Conservation (phyloP, 2,329 filamentous ascomycete genomes). For the Fusarium coffeatum region DNA sequence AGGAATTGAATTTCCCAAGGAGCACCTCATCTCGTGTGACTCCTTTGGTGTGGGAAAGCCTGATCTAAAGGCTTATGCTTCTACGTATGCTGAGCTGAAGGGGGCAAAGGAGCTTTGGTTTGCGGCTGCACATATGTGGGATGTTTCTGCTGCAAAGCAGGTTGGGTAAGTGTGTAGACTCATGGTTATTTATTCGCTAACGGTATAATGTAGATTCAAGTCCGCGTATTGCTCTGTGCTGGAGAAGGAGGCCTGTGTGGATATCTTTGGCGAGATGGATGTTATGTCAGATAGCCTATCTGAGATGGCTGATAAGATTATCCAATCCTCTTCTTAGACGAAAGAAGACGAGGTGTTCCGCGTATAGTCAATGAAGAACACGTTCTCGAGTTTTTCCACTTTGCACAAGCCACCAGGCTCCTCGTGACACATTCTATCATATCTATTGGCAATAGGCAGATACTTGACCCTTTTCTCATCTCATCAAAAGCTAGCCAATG, state of each 20-base stretch:
- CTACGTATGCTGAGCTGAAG: slow-evolving; percentile 32
- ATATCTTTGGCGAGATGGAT: slow-evolving; percentile 42
- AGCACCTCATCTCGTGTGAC: slow-evolving; percentile 35
- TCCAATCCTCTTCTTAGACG: slow-evolving; percentile 17
- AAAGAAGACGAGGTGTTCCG: accelerated
- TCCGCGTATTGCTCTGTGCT: slow-evolving; percentile 32
- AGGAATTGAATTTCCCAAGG: slow-evolving; percentile 27
- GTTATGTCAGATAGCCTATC: slow-evolving; percentile 31
- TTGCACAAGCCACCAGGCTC: not conserved
- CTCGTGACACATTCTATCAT: not conserved
- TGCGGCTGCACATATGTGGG: slow-evolving; percentile 39
- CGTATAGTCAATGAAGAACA: not conserved
- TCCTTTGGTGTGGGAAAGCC: slow-evolving; percentile 36
- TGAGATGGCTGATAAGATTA: slow-evolving; percentile 37
- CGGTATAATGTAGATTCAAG: slow-evolving; percentile 13
- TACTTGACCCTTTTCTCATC: not conserved
- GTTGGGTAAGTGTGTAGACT: slow-evolving; percentile 15
- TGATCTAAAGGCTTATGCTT: slow-evolving; percentile 36
- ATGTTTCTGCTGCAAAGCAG: slow-evolving; percentile 33
- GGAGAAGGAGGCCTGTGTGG: slow-evolving; percentile 32
- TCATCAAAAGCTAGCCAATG: not conserved
- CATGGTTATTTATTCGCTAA: not conserved
- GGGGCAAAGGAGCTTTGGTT: slow-evolving; percentile 36
- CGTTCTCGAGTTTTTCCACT: not conserved
- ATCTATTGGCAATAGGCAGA: not conserved